Conservation (phyloP, 352 stramenopile species). For the Peronospora belbahrii region DNA sequence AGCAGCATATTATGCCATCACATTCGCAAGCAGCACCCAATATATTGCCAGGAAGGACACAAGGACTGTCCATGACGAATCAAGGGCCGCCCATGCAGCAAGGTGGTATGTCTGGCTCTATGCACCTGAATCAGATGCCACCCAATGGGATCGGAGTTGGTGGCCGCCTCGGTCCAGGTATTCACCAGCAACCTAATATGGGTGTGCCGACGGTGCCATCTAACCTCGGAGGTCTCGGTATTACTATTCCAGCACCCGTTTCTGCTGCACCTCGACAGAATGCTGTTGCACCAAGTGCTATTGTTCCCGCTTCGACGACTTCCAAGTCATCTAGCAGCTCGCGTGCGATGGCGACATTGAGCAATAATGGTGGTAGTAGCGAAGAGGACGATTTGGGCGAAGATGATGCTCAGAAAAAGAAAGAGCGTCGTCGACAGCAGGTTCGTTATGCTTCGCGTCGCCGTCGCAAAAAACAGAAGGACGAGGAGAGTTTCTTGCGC, state of each 20-base stretch:
- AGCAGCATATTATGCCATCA: slow-evolving; percentile 45
- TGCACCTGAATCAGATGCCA: slow-evolving; percentile 32
- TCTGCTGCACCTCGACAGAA: slow-evolving; percentile 6
- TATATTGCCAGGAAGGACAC: slow-evolving; percentile 16
- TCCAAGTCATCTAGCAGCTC: slow-evolving; percentile 28
- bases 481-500: slow-evolving; percentile 73
- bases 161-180: slow-evolving; percentile 13
- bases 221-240: slow-evolving; percentile 4
- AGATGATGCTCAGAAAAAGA: slow-evolving; percentile 67
- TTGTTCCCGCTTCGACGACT: slow-evolving; percentile 29
- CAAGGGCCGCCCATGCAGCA: slow-evolving; percentile 34
- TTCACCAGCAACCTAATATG: slow-evolving; percentile 24
- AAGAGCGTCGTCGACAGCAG: slow-evolving; percentile 68
- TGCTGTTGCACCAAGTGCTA: slow-evolving; percentile 22
- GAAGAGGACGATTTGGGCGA: slow-evolving; percentile 49
- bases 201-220: neutral
- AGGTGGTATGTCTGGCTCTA: slow-evolving; percentile 14
- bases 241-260: slow-evolving; percentile 5
- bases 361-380: slow-evolving; percentile 43
- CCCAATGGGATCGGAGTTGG: slow-evolving; percentile 6
- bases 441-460: slow-evolving; percentile 72
- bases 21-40: slow-evolving; percentile 28
- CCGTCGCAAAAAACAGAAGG: slow-evolving; percentile 78
- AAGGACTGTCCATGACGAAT: slow-evolving; percentile 23
- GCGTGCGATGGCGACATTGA: slow-evolving; percentile 37